Conservation (phyloP, 2,329 filamentous ascomycete species). For the Exophiala sp. region DNA sequence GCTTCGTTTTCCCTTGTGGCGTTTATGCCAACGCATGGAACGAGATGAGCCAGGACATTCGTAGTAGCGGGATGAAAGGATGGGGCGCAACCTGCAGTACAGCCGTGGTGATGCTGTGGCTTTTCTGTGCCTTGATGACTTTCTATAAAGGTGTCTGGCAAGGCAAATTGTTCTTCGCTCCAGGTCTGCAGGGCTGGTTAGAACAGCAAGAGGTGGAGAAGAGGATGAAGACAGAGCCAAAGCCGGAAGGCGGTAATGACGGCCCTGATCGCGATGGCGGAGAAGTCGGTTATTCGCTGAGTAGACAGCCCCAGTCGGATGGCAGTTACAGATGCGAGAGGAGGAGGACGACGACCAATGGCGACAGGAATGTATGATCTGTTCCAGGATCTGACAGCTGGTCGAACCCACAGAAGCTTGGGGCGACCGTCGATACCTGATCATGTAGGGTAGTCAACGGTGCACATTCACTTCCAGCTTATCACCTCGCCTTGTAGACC, state of each 20-base stretch:
- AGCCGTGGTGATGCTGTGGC: slow-evolving; percentile 24
- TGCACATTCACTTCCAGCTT: slow-evolving; percentile 10
- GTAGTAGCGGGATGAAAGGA: slow-evolving; percentile 27
- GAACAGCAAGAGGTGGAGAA: slow-evolving; percentile 19
- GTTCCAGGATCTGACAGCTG: no score
- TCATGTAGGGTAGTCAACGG: no score
- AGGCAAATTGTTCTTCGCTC: slow-evolving; percentile 28
- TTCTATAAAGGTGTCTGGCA: slow-evolving; percentile 25
- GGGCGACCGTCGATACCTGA: no score
- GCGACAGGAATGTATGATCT: no score
- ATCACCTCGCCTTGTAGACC: slow-evolving; percentile 16
- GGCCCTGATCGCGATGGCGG: no score
- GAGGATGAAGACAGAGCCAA: no score
- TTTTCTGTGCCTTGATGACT: slow-evolving; percentile 27
- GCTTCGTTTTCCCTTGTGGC: slow-evolving; percentile 28
- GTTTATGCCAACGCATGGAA: slow-evolving; percentile 26
- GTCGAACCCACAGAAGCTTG: no score
- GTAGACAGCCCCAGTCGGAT: no score
- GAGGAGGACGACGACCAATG: no score
- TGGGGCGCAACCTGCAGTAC: slow-evolving; percentile 27
- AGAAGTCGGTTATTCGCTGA: no score
- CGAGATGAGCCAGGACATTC: slow-evolving; percentile 24
- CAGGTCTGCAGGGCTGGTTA: slow-evolving; percentile 26
- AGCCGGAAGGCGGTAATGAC: no score
- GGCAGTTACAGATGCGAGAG: no score